Percentiles rank a stretch among this genome's conserved stretches.
Conservation (phyloP, 352 stramenopile genomes). For the Phytopythium ostracodes region DNA sequence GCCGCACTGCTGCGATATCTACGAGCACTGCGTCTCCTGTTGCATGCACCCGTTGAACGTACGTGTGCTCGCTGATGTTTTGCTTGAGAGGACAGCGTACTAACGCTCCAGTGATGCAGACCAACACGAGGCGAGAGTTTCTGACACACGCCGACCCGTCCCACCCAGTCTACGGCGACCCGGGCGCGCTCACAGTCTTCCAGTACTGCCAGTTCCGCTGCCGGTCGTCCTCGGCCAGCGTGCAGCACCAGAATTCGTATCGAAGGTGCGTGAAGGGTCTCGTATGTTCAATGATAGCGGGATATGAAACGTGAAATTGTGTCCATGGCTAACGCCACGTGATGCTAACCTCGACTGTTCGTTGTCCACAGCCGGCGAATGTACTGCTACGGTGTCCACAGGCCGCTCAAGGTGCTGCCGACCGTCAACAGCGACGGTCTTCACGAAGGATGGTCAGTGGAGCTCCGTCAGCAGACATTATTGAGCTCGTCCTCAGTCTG, state of each 20-base stretch:
- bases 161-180: constrained; percentile 60
- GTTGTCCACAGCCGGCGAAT: constrained; percentile 32
- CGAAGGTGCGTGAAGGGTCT: constrained; percentile 31
- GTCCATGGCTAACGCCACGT: not conserved
- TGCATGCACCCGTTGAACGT: constrained; percentile 81
- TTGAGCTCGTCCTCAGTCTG: not conserved
- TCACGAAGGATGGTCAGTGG: constrained; percentile 34
- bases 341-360: not conserved
- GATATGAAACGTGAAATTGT: too few species aligned
- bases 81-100: not conserved
- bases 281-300: not conserved
- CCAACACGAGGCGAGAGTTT: constrained; percentile 51
- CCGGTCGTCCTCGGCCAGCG: constrained; percentile 67
- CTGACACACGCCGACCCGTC: constrained; percentile 51
- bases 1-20: constrained; percentile 66
- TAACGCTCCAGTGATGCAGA: constrained; percentile 17
- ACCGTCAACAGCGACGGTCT: constrained; percentile 65
- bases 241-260: constrained; percentile 79
- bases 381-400: constrained; percentile 69
- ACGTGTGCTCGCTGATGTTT: not conserved
- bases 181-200: constrained; percentile 55
- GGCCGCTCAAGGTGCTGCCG: constrained; percentile 48
- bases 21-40: constrained; percentile 72
- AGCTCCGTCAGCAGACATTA: too few species aligned
- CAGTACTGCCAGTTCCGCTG: constrained; percentile 67